Percentiles rank a stretch among this genome's conserved stretches.
phyloP scores from a whole-genome alignment of 805 yeast genomes.

The Lachancea waltii region DNA sequence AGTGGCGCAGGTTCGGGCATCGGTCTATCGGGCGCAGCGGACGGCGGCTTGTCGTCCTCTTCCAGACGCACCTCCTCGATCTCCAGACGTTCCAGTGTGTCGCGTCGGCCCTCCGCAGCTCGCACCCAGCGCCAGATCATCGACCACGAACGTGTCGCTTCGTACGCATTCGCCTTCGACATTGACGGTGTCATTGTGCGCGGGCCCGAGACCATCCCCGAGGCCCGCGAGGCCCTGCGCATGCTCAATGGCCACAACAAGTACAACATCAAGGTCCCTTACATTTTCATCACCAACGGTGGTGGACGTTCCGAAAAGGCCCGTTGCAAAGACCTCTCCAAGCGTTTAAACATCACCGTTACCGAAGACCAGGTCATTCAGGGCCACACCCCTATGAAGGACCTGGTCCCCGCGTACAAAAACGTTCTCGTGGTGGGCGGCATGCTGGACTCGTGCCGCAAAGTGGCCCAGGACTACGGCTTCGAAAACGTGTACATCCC shows the following conservation, averaged over 20 bases:
- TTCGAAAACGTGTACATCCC: conserved; percentile 79
- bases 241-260: conserved; percentile 72
- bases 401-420: conserved; percentile 57
- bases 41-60: no score
- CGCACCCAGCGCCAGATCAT: conserved; percentile 39
- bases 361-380: conserved; percentile 79
- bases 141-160: conserved; percentile 68
- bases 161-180: conserved; percentile 87
- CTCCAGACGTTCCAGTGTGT: conserved; percentile 8
- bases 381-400: conserved; percentile 92
- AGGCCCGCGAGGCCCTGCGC: conserved; percentile 66
- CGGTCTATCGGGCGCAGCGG: no score
- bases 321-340: conserved; percentile 64
- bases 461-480: conserved; percentile 79
- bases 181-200: conserved; percentile 86
- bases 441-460: conserved; percentile 73
- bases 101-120: conserved; percentile 10
- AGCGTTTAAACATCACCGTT: conserved; percentile 52
- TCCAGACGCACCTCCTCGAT: no score
- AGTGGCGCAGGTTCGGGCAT: conserved; percentile 11
- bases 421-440: conserved; percentile 88
- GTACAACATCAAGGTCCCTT: conserved; percentile 73
- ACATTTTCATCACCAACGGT: conserved; percentile 83
- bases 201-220: conserved; percentile 79
- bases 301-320: conserved; percentile 80